Evolutionary conservation across 2,329 filamentous ascomycete genomes (phyloP), one percentile per base, ranked within the genome.

Genomic region (Thielaviopsis populi): DNA sequence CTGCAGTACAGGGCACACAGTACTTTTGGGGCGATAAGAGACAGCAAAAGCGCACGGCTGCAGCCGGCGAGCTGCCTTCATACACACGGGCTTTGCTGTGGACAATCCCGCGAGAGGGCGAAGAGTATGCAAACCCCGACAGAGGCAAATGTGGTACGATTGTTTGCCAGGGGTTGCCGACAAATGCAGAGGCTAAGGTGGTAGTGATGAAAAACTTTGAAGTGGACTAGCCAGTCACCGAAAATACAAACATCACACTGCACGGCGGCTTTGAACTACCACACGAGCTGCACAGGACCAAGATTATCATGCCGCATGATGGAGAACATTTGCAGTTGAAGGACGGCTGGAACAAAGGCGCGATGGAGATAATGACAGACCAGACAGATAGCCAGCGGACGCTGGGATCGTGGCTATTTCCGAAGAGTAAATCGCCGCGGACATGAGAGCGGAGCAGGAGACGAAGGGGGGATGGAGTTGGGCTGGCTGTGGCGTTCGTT

Each of bases 171-270:
- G 61, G 61, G 1, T 43, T n/a, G 15, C 41, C 59, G 8, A 48
- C 27, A 42, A 56, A 42, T 19, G 61, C 30, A 3, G 27, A 42
- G 1, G 13, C 37, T 8, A 54, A 56, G 50, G 53, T 63, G 53
- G 61, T 63, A 22, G 61, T 63, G 61, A 63, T 63, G 61, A 58
- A 63, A 17, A 63, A 63, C 41, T 63, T 63, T 58, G 61, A 63
- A 37, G 61, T 63, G 40, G 61, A 63, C 61, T 63, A 63, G 61
- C 61, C 61, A 17, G 50, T 43, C 37, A 63, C 43, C n/a, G 61
- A 63, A 22, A 63, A 43, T n/a, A 63, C 48, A 15, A 63, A 63
- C 61, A 63, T 63, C 53, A 63, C 61, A 19, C 50, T 63, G 53
- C 61, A 63, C 30, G 61, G 61, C 8, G 61, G 61, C 15, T 63